Conservation (phyloP, 2,329 filamentous ascomycete genomes). For the Fusarium zealandicum region DNA sequence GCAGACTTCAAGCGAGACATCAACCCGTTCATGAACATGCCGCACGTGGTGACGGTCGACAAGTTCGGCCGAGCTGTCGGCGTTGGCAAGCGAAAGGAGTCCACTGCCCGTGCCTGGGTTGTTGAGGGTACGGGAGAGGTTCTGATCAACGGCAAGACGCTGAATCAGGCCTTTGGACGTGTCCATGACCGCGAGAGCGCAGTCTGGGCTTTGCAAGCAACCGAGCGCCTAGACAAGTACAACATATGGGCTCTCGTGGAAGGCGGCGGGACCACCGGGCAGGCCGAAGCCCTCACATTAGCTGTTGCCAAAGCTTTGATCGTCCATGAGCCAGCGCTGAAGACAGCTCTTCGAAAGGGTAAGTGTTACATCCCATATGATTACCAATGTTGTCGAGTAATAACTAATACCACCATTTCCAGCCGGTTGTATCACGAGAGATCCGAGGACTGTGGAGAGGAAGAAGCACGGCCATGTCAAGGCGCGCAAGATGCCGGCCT, state of each 20-base stretch:
- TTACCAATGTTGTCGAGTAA: constrained; percentile 17
- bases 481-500: constrained; percentile 96
- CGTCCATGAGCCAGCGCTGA: constrained; percentile 91
- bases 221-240: constrained; percentile 89
- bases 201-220: constrained; percentile 86
- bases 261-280: constrained; percentile 91
- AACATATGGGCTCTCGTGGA: constrained; percentile 88
- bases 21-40: constrained; percentile 71
- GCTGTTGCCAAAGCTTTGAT: constrained; percentile 87
- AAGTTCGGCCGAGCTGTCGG: constrained; percentile 79
- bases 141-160: constrained; percentile 86
- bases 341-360: constrained; percentile 88
- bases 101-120: constrained; percentile 82
- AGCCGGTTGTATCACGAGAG: constrained; percentile 94
- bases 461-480: constrained; percentile 98
- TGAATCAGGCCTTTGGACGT: constrained; percentile 82
- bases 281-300: constrained; percentile 92
- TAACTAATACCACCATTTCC: constrained; percentile 53
- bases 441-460: constrained; percentile 91
- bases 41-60: constrained; percentile 73
- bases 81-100: constrained; percentile 86
- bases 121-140: constrained; percentile 94
- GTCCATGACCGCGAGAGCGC: constrained; percentile 95
- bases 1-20: constrained; percentile 76
- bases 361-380: constrained; percentile 49